Base-by-base conservation (phyloP, 2,329 filamentous ascomycete species). In the Colletotrichum ledebouriae region DNA sequence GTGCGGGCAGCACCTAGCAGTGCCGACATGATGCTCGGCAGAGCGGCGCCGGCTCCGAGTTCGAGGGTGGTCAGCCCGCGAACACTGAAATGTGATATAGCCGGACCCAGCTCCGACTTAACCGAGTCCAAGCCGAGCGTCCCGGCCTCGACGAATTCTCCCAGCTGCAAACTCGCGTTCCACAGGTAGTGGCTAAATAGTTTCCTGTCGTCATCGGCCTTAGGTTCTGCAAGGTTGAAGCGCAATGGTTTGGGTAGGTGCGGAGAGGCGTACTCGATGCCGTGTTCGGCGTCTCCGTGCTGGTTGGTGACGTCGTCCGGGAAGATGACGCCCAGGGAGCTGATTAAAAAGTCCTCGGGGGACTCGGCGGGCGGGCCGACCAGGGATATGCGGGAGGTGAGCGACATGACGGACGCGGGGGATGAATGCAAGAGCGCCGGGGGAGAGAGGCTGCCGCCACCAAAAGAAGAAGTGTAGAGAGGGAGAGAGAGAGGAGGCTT, bases 121-220 rank as follows among this genome's bases (percentile, higher is more conserved):
- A 67, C 57, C 29, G 52, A 49, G 10, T 59, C 60, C 6, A 77
- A 49, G 13, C 72, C 72, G 22, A 86, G 72, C 6, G 82, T 79
- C 47, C 82, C 84, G 7, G 81, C 81, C 75, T 89, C 87, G 63
- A 89, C 78, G 33, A 87, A 78, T 77, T 88, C 86, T 9, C 85
- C 86, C 1, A 88, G 79, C 71, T 86, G 77, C 55, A 89, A 76
- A 17, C 82, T 84, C 6, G 90, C 84, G 78, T 94, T 94, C 91
- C 91, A 94, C 29, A 93, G 78, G 76, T 90, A 92, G 75, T 94
- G 91, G 70, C 89, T 88, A 75, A 92, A 93, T 50, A 93, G 83
- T 20, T 78, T 77, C 57, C 89, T 80, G 72, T 89, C 86, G 34
- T 83, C 78, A 62, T 89, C 87, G 37, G 77, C 80, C 37, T 80